Evolutionary conservation across 371 early-diverging fungal species (phyloP).

Genomic region (Haplosporangium sp.): DNA sequence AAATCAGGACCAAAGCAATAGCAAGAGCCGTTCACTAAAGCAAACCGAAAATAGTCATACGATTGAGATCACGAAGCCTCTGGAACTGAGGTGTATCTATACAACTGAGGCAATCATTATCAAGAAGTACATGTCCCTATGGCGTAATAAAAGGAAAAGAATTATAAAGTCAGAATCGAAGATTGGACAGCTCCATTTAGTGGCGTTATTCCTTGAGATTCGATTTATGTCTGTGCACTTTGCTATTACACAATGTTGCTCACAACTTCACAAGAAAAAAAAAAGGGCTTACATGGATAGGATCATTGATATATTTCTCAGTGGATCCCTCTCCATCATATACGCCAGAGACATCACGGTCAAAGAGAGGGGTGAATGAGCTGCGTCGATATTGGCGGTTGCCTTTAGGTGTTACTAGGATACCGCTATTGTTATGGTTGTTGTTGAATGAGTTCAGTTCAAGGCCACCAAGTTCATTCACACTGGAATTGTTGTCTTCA

Average conservation of each 20-base stretch:
- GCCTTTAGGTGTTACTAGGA: constrained; percentile 16
- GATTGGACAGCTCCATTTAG: not conserved
- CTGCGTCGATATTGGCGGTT: constrained; percentile 29
- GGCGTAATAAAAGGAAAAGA: constrained; percentile 8
- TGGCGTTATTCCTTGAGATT: constrained; percentile 6
- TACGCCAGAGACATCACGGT: constrained; percentile 37
- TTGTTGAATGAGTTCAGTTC: constrained; percentile 19
- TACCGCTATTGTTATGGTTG: constrained; percentile 11
- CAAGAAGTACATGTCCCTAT: constrained; percentile 86
- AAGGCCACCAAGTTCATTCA: not conserved
- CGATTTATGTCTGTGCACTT: constrained; percentile 6
- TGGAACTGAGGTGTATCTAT: constrained; percentile 97
- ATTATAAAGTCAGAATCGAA: not conserved
- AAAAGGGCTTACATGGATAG: constrained; percentile 61
- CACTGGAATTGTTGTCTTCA: not conserved
- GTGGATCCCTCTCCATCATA: constrained; percentile 35
- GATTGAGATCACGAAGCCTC: constrained; percentile 89
- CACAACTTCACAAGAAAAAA: not conserved
- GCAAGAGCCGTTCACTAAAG: not conserved
- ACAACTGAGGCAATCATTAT: constrained; percentile 72
- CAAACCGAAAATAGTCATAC: constrained; percentile 17
- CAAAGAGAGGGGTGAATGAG: constrained; percentile 44
- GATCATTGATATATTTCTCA: constrained; percentile 67
- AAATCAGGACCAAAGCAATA: not conserved
- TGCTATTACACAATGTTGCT: not conserved